phyloP scores from a whole-genome alignment of 2,329 filamentous ascomycete genomes.

The Aspergillus puulaauensis region DNA sequence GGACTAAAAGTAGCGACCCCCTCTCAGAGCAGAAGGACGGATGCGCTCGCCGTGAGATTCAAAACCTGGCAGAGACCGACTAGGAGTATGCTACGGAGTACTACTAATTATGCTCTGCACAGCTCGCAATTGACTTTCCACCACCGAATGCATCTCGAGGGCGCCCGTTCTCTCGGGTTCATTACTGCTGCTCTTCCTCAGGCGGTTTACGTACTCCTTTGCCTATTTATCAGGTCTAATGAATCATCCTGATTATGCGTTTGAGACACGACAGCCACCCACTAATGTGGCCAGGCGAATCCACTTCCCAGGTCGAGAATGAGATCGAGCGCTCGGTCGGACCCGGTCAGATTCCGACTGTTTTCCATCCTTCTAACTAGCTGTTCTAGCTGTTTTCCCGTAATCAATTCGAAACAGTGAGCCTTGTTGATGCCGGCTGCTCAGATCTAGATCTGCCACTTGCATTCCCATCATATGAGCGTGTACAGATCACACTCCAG shows the following conservation, averaged over 20 bases:
- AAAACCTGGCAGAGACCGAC: background rate
- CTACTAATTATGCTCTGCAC: too few species aligned
- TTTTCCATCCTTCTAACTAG: background rate
- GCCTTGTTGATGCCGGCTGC: background rate
- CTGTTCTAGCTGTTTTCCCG: too few species aligned
- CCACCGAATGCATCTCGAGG: background rate
- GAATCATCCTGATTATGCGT: slow-evolving; percentile 16
- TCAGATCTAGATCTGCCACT: background rate
- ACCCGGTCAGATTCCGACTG: slow-evolving; percentile 4
- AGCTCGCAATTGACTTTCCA: too few species aligned
- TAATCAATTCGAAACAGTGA: background rate
- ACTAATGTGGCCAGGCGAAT: slow-evolving; percentile 14
- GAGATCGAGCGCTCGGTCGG: slow-evolving; percentile 16
- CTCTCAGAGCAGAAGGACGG: background rate
- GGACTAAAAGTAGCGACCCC: too few species aligned
- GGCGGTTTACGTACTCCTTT: background rate
- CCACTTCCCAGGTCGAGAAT: slow-evolving; percentile 20
- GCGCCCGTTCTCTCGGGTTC: too few species aligned
- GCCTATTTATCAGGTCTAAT: slow-evolving; percentile 5
- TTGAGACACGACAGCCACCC: slow-evolving; percentile 22
- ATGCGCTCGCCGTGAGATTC: background rate
- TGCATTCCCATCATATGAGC: slow-evolving; percentile 1
- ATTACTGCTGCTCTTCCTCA: too few species aligned
- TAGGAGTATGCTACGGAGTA: background rate
- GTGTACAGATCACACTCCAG: too few species aligned